Conservation (phyloP, 306 rosid species). For the Medicago truncatula region DNA sequence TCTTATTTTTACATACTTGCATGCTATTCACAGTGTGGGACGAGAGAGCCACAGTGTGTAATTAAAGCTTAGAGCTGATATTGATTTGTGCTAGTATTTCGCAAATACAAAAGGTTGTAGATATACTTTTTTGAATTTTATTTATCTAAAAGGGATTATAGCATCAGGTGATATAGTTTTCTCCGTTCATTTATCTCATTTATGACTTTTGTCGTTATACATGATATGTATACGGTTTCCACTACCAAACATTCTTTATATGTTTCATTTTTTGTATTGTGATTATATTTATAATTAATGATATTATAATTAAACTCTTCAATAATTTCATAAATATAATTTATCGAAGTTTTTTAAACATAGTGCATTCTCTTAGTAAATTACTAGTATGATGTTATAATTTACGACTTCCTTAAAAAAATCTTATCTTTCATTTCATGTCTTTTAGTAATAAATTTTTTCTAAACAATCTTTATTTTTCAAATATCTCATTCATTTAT, state of each 20-base stretch:
- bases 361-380: too few species aligned
- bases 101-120: background rate
- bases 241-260: background rate
- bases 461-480: too few species aligned
- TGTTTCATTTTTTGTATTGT: too few species aligned
- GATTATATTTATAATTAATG: too few species aligned
- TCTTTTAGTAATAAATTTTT: too few species aligned
- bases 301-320: background rate
- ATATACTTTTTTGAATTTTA: background rate
- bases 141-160: background rate
- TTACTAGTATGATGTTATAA: too few species aligned
- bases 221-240: background rate
- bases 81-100: background rate
- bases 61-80: background rate
- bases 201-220: background rate
- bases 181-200: background rate
- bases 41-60: background rate
- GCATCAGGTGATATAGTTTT: background rate
- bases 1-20: background rate
- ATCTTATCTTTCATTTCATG: too few species aligned
- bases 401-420: too few species aligned
- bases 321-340: background rate
- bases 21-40: background rate
- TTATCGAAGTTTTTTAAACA: background rate
- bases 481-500: background rate